These are phyloP conservation scores for Aspergillaceae sp. DNA, from an alignment of 2,329 filamentous ascomycete species.

Conservation along the genomic window DNA sequence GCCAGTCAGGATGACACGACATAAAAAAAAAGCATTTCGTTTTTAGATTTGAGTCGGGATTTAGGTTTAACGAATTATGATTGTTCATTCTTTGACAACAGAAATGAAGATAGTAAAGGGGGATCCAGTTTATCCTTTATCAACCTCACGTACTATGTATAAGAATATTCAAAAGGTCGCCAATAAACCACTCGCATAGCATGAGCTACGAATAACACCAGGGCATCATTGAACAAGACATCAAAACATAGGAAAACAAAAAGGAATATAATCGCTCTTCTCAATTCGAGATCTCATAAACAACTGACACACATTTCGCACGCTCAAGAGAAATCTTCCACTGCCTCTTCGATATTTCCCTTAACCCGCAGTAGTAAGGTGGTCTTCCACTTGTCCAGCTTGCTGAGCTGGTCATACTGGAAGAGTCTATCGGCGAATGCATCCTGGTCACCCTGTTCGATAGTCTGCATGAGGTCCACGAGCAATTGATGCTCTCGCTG, in stretches of 20 bases:
- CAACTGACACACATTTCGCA: conserved; percentile 6
- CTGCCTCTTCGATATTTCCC: conserved; percentile 65
- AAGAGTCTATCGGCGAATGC: conserved; percentile 77
- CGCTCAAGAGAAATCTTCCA: conserved; percentile 57
- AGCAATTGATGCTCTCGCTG: conserved; percentile 78
- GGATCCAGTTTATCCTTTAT: too few relatives aligned
- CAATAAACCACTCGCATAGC: not conserved
- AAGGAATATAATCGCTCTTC: conserved; percentile 1
- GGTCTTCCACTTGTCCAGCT: conserved; percentile 96
- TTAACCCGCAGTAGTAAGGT: conserved; percentile 75
- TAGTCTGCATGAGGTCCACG: conserved; percentile 62
- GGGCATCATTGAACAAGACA: not conserved
- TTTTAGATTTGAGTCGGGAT: conserved; percentile 15
- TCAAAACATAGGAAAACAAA: not conserved
- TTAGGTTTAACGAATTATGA: conserved; percentile 22
- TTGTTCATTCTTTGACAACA: not conserved
- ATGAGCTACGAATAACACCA: not conserved
- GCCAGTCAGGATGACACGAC: conserved; percentile 1
- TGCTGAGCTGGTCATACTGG: conserved; percentile 84
- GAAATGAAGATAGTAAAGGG: not conserved
- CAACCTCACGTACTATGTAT: not conserved
- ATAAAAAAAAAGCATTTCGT: conserved; percentile 13
- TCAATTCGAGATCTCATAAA: conserved; percentile 5
- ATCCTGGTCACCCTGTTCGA: conserved; percentile 72
- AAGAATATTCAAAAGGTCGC: not conserved